phyloP scores from a whole-genome alignment of 2,329 filamentous ascomycete genomes.

The Xylaria sp. region DNA sequence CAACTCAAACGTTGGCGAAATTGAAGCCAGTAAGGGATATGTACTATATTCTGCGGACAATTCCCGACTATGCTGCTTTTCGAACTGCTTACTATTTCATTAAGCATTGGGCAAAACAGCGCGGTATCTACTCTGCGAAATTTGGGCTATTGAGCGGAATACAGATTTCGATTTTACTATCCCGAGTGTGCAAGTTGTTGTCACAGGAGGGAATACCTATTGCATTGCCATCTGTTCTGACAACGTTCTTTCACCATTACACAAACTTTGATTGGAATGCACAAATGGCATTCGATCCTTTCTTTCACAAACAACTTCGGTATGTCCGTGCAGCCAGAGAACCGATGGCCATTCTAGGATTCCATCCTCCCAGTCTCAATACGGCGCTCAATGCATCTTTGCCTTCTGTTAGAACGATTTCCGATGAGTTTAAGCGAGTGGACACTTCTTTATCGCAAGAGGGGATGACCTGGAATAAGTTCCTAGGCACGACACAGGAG shows the following conservation, averaged over 20 bases:
- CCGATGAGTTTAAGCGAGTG: conserved; percentile 62
- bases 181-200: conserved; percentile 67
- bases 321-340: conserved; percentile 68
- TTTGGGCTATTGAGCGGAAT: conserved; percentile 74
- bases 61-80: conserved; percentile 69
- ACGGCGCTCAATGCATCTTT: conserved; percentile 64
- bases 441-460: conserved; percentile 52
- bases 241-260: conserved; percentile 72
- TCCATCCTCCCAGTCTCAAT: conserved; percentile 70
- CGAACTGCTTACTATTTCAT: conserved; percentile 67
- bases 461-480: conserved; percentile 55
- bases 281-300: conserved; percentile 67
- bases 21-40: conserved; percentile 73
- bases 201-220: conserved; percentile 50
- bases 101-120: conserved; percentile 69
- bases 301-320: conserved; percentile 62
- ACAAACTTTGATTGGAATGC: conserved; percentile 67
- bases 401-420: conserved; percentile 62
- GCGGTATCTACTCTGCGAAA: conserved; percentile 71
- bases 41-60: conserved; percentile 66
- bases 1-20: conserved; percentile 66
- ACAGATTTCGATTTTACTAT: conserved; percentile 70
- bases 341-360: conserved; percentile 71
- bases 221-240: conserved; percentile 62
- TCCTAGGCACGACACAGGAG: conserved; percentile 51